Evolutionary conservation across 1,284 basidiomycete species (phyloP), one percentile per base, ranked within the genome.

Genomic region (Ustilago crameri): DNA sequence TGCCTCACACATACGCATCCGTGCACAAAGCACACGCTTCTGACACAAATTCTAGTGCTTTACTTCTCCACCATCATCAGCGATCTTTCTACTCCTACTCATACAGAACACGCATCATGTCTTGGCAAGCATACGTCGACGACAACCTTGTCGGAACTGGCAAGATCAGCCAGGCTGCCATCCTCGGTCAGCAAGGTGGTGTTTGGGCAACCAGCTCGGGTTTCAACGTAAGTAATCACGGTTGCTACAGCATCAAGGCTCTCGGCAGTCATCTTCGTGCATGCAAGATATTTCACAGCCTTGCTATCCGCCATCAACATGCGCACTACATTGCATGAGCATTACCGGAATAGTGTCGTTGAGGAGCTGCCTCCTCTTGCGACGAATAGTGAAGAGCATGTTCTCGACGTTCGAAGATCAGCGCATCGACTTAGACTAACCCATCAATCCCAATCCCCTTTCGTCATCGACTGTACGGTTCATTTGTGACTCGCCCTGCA

Each of bases 171-270:
- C 87, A 88, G 78, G 93, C 92, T 40, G 93, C 93, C 42, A 96
- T 97, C 84, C 72, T 97, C 52, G 94, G 93, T 40, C 88, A 87
- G 71, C 85, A 89, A 77, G 93, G 93, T 49, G 93, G 95, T 64
- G 87, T 95, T 24, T 97, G 95, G 95, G 94, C 93, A 20, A 78
- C 87, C 7, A 89, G 89, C 15, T 14, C 87, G 9, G 91, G 89
- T n/a, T 94, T 91, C 85, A 87, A 83, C 30, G 93, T 95, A 83
- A 50, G 77, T 80, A 23, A 22, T 18, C n/a, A 7, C 37, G n/a
- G 18, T n/a, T n/a, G n/a, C n/a, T n/a, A n/a, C n/a, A n/a, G n/a
- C n/a, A 40, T 7, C 37, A 18, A 40, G 12, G 37, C 32, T n/a
- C n/a, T n/a, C n/a, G n/a, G n/a, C n/a, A n/a, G n/a, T n/a, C n/a